These are phyloP conservation scores for Acacia pycnantha DNA, from an alignment of 331 rosid species.

Conservation along the genomic window DNA sequence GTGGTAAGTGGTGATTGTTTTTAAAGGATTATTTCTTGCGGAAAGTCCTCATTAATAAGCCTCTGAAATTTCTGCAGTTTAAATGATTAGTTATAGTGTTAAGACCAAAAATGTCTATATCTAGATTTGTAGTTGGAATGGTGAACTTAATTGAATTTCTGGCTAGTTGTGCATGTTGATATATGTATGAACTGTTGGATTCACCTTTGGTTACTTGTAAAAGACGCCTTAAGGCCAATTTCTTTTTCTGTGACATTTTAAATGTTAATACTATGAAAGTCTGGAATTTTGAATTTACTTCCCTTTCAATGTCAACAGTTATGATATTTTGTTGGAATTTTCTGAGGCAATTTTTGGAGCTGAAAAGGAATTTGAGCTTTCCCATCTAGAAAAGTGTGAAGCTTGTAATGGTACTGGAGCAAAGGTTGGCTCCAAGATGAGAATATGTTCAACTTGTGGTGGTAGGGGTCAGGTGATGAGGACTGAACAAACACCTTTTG, in stretches of 20 bases:
- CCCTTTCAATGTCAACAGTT: constrained; percentile 38
- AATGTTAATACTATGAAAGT: not conserved
- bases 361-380: constrained; percentile 72
- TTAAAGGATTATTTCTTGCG: not conserved
- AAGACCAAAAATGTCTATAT: not conserved
- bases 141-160: not conserved
- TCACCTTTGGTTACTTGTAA: not conserved
- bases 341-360: constrained; percentile 73
- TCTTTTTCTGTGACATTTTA: not conserved
- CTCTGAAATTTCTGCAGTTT: constrained; percentile 7
- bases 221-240: not conserved
- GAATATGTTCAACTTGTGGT: constrained; percentile 75
- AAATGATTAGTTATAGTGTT: not conserved
- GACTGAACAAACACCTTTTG: constrained; percentile 81
- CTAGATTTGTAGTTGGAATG: not conserved
- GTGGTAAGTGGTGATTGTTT: not conserved
- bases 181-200: not conserved
- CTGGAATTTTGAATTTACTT: not conserved
- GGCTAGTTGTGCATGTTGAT: not conserved
- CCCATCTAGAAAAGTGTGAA: constrained; percentile 76
- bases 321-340: constrained; percentile 60
- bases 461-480: constrained; percentile 88
- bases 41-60: not conserved
- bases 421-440: constrained; percentile 61
- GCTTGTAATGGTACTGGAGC: constrained; percentile 63